Evolutionary conservation across 1,139 yeast species (phyloP).

Genomic region (Sugiyamaella grinbergsii): DNA sequence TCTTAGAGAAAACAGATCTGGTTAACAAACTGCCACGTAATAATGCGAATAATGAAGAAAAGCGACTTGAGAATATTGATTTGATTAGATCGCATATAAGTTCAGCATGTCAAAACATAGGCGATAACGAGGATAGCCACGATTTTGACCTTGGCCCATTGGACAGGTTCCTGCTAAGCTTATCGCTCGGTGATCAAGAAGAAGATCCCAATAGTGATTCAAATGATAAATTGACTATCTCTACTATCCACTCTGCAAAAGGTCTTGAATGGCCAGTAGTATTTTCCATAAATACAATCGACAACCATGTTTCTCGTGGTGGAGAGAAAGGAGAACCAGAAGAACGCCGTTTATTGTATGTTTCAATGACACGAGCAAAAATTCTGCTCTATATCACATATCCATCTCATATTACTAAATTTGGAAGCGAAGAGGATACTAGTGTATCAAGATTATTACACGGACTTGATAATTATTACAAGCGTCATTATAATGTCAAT

Average conservation of each 20-base stretch:
- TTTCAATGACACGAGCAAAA: slow-evolving; percentile 85
- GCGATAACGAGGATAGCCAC: slow-evolving; percentile 15
- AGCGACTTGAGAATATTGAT: slow-evolving; percentile 20
- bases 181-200: slow-evolving; percentile 53
- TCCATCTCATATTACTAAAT: slow-evolving; percentile 16
- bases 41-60: slow-evolving; percentile 12
- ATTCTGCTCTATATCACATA: slow-evolving; percentile 43
- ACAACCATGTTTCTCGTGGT: slow-evolving; percentile 38
- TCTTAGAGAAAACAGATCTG: slow-evolving; percentile 20
- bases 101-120: slow-evolving; percentile 15
- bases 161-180: slow-evolving; percentile 58
- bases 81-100: slow-evolving; percentile 30
- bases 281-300: slow-evolving; percentile 54
- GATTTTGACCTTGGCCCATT: slow-evolving; percentile 40
- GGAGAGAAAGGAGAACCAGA: slow-evolving; percentile 55
- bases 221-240: slow-evolving; percentile 45
- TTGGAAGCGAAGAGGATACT: not conserved
- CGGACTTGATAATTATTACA: not conserved
- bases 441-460: slow-evolving; percentile 5
- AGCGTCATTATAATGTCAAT: not conserved
- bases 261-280: slow-evolving; percentile 96
- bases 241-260: slow-evolving; percentile 90
- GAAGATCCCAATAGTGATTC: slow-evolving; percentile 22
- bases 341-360: slow-evolving; percentile 83
- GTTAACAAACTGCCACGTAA: slow-evolving; percentile 15